Percentiles rank a stretch among this genome's conserved stretches.
phyloP scores from a whole-genome alignment of 768 basidiomycete species.

The Tubosaeta brunneosetosa region DNA sequence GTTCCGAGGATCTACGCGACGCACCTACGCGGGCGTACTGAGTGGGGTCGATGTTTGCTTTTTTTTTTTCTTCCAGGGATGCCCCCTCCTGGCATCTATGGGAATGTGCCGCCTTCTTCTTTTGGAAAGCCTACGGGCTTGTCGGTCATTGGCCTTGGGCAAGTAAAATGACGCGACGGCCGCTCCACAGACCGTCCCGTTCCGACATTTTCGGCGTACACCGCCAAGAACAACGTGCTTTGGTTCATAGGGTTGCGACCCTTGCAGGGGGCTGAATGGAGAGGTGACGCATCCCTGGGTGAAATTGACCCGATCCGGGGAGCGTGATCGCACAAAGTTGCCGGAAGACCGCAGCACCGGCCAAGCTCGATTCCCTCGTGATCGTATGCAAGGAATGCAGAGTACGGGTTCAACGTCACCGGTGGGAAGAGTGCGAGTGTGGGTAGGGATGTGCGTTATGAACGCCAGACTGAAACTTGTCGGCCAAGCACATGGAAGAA shows the following conservation, averaged over 20 bases:
- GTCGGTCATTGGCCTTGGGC: background rate
- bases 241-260: background rate
- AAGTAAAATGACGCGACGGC: background rate
- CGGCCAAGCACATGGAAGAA: conserved; percentile 14
- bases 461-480: conserved; percentile 4
- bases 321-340: background rate
- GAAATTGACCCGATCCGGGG: background rate
- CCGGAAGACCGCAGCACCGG: background rate
- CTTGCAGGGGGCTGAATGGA: background rate
- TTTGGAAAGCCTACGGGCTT: background rate
- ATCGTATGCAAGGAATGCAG: background rate
- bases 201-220: background rate
- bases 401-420: conserved; percentile 3
- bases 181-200: background rate
- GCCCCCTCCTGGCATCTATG: background rate
- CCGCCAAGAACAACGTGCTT: background rate
- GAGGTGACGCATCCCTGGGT: background rate
- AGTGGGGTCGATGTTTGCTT: background rate
- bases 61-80: background rate
- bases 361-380: background rate
- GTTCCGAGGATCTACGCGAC: background rate
- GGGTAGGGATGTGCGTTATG: conserved; percentile 12
- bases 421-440: conserved; percentile 6
- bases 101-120: background rate
- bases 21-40: background rate